phyloP scores from a whole-genome alignment of 1,139 yeast genomes.

The Scheffersomyces titani region DNA sequence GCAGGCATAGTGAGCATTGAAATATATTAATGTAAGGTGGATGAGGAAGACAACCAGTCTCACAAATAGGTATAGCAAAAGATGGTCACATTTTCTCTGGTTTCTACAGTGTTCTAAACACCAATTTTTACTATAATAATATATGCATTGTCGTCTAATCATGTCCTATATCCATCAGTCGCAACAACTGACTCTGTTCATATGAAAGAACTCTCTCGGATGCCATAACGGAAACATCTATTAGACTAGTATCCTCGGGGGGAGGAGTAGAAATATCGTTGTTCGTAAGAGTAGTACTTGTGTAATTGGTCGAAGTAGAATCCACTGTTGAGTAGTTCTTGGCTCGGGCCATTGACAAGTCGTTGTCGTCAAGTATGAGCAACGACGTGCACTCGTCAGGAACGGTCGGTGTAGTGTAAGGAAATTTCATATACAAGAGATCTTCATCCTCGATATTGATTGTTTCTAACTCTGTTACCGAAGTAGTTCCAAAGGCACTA shows the following conservation, averaged over 20 bases:
- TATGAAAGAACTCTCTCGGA: constrained; percentile 38
- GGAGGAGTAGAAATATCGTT: background rate
- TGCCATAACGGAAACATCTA: background rate
- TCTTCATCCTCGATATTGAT: constrained; percentile 17
- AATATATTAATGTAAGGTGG: too few species aligned
- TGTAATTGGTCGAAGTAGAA: constrained; percentile 2
- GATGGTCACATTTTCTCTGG: too few species aligned
- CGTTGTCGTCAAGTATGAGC: constrained; percentile 8
- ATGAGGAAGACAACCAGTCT: background rate
- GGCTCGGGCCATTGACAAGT: background rate
- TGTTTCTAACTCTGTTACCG: constrained; percentile 45
- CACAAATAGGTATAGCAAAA: background rate
- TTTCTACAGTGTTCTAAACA: background rate
- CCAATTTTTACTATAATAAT: too few species aligned
- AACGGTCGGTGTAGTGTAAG: constrained; percentile 3
- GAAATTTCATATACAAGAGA: constrained; percentile 19
- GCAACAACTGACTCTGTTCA: constrained; percentile 50
- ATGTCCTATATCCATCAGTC: constrained; percentile 30
- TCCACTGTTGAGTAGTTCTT: constrained; percentile 2
- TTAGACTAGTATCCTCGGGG: background rate
- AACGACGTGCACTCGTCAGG: constrained; percentile 1
- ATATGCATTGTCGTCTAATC: background rate
- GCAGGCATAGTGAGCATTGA: too few species aligned
- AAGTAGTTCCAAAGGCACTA: constrained; percentile 31
- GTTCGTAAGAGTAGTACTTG: background rate